phyloP scores from a whole-genome alignment of 331 rosid species.

The Acacia concinna region DNA sequence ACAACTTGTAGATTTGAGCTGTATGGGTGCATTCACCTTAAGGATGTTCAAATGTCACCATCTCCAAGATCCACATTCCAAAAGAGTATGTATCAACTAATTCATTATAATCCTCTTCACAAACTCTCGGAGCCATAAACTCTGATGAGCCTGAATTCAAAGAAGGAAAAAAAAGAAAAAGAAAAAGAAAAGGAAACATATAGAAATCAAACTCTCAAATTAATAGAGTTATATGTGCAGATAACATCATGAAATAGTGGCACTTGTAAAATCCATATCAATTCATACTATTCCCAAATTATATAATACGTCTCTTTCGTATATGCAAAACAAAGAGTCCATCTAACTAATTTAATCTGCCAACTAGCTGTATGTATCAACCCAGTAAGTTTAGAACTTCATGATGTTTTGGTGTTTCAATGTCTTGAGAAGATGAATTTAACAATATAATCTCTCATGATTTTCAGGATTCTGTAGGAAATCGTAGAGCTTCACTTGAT shows the following conservation, averaged over 20 bases:
- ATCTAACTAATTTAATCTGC: conserved; percentile 53
- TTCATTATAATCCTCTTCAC: conserved; percentile 93
- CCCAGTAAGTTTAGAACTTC: too few relatives aligned
- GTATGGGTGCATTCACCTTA: conserved; percentile 93
- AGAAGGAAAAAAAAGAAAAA: too few relatives aligned
- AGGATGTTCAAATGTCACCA: conserved; percentile 95
- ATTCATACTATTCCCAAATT: too few relatives aligned
- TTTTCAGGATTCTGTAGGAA: conserved; percentile 78
- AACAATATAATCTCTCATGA: conserved; percentile 78
- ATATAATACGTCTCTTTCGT: too few relatives aligned
- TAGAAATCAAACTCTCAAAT: conserved; percentile 21
- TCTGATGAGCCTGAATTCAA: conserved; percentile 85
- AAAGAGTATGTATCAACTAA: conserved; percentile 90
- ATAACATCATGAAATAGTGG: too few relatives aligned
- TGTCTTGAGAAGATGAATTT: conserved; percentile 97
- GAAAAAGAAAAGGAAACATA: not conserved
- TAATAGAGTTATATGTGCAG: not conserved
- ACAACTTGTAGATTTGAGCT: conserved; percentile 93
- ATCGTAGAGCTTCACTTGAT: conserved; percentile 89
- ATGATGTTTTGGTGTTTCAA: conserved; percentile 80
- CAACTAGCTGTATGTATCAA: conserved; percentile 65
- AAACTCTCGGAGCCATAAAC: conserved; percentile 98
- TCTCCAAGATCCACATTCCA: conserved; percentile 98
- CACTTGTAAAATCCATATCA: too few relatives aligned
- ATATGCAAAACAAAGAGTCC: not conserved